phyloP scores from a whole-genome alignment of 257 asterid genomes.

The Primulina eburnea region DNA sequence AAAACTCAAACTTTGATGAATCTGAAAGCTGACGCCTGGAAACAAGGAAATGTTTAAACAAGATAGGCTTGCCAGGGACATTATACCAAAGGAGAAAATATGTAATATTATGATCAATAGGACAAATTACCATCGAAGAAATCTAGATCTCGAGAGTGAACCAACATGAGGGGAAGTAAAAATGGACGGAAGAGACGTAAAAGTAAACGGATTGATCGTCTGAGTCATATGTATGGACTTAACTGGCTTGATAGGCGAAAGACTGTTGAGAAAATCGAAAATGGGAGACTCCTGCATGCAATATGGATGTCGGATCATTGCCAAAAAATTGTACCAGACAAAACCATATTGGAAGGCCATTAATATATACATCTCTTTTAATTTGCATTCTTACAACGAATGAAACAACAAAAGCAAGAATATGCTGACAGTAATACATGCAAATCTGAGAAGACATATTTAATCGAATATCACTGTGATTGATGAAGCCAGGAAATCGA shows the following conservation, averaged over 20 bases:
- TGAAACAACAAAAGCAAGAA: conserved; percentile 1
- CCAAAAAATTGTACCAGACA: neutral
- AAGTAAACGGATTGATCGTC: conserved; percentile 66
- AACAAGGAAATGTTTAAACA: conserved; percentile 11
- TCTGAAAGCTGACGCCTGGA: conserved; percentile 79
- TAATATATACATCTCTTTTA: conserved; percentile 1
- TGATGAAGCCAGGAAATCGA: neutral
- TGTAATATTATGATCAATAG: neutral
- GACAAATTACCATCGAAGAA: conserved; percentile 70
- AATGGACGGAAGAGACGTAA: conserved; percentile 64
- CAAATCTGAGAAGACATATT: too few relatives aligned
- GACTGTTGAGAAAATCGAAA: conserved; percentile 75
- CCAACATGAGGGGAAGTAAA: conserved; percentile 85
- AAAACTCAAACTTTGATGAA: conserved; percentile 85
- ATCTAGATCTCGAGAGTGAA: conserved; percentile 59
- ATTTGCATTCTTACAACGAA: neutral
- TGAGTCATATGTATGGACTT: conserved; percentile 73
- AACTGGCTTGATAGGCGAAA: conserved; percentile 82
- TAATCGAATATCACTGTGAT: too few relatives aligned
- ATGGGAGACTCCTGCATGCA: conserved; percentile 89
- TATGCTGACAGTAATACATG: too few relatives aligned
- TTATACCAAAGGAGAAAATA: neutral
- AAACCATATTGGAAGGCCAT: conserved; percentile 2
- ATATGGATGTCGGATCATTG: neutral
- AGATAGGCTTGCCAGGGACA: neutral